Evolutionary conservation across 805 yeast genomes (phyloP).

Genomic region (Yueomyces sp.): DNA sequence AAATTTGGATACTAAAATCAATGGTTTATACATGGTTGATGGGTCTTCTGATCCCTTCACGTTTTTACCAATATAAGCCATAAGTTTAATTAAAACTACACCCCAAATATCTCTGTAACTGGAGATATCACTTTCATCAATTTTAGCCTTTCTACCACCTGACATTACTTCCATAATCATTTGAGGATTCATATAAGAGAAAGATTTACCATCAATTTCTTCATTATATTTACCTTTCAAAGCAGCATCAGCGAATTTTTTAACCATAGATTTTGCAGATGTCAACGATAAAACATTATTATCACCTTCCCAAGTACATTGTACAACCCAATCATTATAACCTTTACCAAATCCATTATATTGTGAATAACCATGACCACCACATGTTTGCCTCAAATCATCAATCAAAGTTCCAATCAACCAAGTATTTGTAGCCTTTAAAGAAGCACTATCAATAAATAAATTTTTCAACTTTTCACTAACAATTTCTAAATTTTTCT

Average conservation of each 20-base stretch:
- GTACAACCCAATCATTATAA: constrained; percentile 90
- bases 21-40: constrained; percentile 27
- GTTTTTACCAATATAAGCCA: constrained; percentile 16
- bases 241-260: constrained; percentile 28
- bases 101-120: constrained; percentile 25
- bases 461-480: constrained; percentile 49
- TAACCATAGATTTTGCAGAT: constrained; percentile 58
- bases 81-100: constrained; percentile 15
- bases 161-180: constrained; percentile 15
- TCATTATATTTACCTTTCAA: constrained; percentile 25
- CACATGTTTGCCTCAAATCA: constrained; percentile 86
- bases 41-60: constrained; percentile 16
- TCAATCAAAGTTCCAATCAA: constrained; percentile 66
- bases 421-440: constrained; percentile 89
- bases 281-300: constrained; percentile 76
- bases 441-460: constrained; percentile 74
- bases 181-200: constrained; percentile 17
- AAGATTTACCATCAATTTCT: constrained; percentile 20
- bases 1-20: constrained; percentile 27
- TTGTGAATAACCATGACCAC: constrained; percentile 94
- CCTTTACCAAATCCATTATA: constrained; percentile 86
- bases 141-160: constrained; percentile 11
- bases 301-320: constrained; percentile 98
- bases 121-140: constrained; percentile 17
- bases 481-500: constrained; percentile 26